A percentile compares a stretch with the other conserved stretches of the same genome.
These are phyloP conservation scores for Sporothrix euskadiensis DNA, from an alignment of 2,329 filamentous ascomycete species.

Conservation along the genomic window DNA sequence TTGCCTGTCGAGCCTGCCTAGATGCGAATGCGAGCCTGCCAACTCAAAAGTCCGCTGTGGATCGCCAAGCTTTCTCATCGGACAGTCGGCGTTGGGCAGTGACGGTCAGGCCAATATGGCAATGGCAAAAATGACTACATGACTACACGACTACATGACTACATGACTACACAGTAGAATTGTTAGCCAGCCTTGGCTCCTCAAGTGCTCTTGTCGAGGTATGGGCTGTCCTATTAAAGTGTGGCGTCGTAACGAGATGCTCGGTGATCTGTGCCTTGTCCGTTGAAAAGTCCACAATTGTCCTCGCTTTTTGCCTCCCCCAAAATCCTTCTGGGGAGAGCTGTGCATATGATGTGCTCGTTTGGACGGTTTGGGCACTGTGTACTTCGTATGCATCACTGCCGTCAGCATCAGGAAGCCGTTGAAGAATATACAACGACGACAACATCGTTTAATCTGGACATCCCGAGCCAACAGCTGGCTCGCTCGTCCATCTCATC, in stretches of 20 bases:
- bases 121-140: too few relatives aligned
- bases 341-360: neutral
- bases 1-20: neutral
- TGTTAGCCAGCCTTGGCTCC: slow-evolving; percentile 14
- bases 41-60: neutral
- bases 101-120: neutral
- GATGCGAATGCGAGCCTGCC: neutral
- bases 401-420: neutral
- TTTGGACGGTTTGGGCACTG: neutral
- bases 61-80: slow-evolving; percentile 8
- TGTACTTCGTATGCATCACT: neutral
- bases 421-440: neutral
- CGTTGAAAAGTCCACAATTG: neutral
- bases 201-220: neutral
- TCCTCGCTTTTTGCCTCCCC: neutral
- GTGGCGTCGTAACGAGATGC: neutral
- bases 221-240: neutral
- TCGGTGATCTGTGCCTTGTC: slow-evolving; percentile 1
- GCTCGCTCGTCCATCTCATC: neutral
- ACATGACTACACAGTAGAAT: neutral
- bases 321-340: neutral
- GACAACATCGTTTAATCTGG: neutral
- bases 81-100: neutral
- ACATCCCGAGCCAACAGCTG: neutral
- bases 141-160: too few relatives aligned